Evolutionary conservation across 306 rosid species (phyloP).

Genomic region (Acmispon strigosus): DNA sequence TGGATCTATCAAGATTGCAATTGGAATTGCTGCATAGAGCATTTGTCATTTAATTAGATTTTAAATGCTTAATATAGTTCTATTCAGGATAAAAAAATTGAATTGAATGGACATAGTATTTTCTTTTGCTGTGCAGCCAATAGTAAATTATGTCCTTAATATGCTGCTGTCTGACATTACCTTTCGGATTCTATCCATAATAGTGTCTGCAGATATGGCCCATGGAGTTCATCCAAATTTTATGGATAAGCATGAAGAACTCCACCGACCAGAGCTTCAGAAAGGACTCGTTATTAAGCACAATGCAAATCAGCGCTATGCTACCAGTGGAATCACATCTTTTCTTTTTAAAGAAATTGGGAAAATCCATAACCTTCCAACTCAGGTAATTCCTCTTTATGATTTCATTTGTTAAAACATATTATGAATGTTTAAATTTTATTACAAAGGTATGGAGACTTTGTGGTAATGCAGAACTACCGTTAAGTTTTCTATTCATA

Average conservation of each 20-base stretch:
- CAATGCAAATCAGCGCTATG: slow-evolving; percentile 96
- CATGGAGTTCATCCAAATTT: slow-evolving; percentile 97
- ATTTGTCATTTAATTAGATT: background rate
- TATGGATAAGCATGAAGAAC: slow-evolving; percentile 88
- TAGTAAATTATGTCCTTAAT: background rate
- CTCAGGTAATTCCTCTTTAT: slow-evolving; percentile 49
- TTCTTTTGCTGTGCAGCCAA: background rate
- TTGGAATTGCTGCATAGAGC: background rate
- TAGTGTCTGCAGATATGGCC: slow-evolving; percentile 99
- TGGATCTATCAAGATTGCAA: background rate
- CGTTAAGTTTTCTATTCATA: too few relatives aligned
- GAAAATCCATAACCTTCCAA: slow-evolving; percentile 74
- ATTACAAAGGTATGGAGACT: too few relatives aligned
- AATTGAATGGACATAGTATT: background rate
- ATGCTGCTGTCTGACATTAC: background rate
- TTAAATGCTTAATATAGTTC: background rate
- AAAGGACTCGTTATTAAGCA: slow-evolving; percentile 90
- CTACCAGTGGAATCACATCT: slow-evolving; percentile 85
- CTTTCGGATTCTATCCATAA: slow-evolving; percentile 23
- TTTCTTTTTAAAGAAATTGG: slow-evolving; percentile 88
- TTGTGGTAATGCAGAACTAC: too few relatives aligned
- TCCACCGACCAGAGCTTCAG: slow-evolving; percentile 83
- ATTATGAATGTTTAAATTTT: background rate
- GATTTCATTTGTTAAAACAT: background rate
- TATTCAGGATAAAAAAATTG: background rate